phyloP scores from a whole-genome alignment of 73 alveolate genomes.

The Uronychia setigera region DNA sequence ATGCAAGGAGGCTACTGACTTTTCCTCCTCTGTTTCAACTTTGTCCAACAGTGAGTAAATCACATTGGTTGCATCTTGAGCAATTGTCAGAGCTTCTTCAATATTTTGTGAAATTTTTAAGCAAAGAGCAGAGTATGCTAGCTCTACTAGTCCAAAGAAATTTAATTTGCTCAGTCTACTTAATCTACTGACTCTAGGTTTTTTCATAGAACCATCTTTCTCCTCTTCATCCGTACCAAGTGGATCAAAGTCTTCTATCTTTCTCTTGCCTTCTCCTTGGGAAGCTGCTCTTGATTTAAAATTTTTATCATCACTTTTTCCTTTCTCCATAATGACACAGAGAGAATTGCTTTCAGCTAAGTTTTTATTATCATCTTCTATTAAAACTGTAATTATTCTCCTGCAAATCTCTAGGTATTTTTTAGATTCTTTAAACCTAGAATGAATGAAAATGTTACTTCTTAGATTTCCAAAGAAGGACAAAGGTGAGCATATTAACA shows the following conservation, averaged over 20 bases:
- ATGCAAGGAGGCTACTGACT: background rate
- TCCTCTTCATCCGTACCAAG: background rate
- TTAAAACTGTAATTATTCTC: background rate
- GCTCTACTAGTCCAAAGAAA: background rate
- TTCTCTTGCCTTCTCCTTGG: background rate
- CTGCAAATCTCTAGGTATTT: background rate
- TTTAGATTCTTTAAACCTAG: background rate
- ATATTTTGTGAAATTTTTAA: background rate
- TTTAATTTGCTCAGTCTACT: background rate
- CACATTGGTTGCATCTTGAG: background rate
- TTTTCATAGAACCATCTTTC: background rate
- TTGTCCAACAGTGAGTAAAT: background rate
- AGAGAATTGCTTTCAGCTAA: background rate
- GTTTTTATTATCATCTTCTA: background rate
- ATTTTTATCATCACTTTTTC: background rate
- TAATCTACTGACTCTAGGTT: background rate
- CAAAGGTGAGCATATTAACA: background rate
- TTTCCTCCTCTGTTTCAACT: background rate
- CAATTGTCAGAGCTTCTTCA: background rate
- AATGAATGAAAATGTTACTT: background rate
- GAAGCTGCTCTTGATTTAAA: background rate
- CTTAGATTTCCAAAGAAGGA: background rate
- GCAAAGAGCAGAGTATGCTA: background rate
- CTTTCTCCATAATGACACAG: background rate
- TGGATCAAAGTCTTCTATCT: background rate